Evolutionary conservation across 148 eudicot genomes (phyloP).

Genomic region (Limonium bicolor): DNA sequence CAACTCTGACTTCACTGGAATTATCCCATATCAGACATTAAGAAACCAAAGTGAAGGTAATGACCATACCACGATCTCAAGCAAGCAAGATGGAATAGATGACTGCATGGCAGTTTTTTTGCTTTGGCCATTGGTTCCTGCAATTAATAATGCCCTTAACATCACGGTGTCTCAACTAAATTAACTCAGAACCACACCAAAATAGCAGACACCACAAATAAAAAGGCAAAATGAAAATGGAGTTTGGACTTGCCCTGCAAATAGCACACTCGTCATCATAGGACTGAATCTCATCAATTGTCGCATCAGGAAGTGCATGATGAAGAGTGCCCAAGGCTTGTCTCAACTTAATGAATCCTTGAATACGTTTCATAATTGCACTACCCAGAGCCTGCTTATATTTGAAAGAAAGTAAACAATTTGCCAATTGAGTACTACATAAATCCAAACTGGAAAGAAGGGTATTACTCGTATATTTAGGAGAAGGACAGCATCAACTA

Average conservation of each 20-base stretch:
- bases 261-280: constrained; percentile 98
- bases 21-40: too few species aligned
- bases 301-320: constrained; percentile 96
- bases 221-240: too few species aligned
- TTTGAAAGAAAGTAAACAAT: constrained; percentile 4
- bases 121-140: constrained; percentile 99
- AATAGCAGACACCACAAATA: too few species aligned
- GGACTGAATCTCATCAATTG: constrained; percentile 60
- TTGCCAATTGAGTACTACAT: too few species aligned
- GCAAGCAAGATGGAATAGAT: constrained; percentile 91
- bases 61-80: constrained; percentile 82
- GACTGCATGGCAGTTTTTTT: constrained; percentile 85
- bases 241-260: constrained; percentile 55
- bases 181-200: too few species aligned
- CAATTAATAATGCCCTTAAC: too few species aligned
- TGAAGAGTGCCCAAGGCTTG: constrained; percentile 85
- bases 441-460: constrained; percentile 6
- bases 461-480: constrained; percentile 73
- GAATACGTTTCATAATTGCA: constrained; percentile 69
- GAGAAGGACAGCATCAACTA: constrained; percentile 81
- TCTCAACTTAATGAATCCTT: constrained; percentile 64
- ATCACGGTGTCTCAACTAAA: too few species aligned
- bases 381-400: constrained; percentile 67
- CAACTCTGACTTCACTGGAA: too few species aligned
- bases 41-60: background rate